phyloP scores from a whole-genome alignment of 2,329 filamentous ascomycete genomes.

The Ascocoryne sarcoides region DNA sequence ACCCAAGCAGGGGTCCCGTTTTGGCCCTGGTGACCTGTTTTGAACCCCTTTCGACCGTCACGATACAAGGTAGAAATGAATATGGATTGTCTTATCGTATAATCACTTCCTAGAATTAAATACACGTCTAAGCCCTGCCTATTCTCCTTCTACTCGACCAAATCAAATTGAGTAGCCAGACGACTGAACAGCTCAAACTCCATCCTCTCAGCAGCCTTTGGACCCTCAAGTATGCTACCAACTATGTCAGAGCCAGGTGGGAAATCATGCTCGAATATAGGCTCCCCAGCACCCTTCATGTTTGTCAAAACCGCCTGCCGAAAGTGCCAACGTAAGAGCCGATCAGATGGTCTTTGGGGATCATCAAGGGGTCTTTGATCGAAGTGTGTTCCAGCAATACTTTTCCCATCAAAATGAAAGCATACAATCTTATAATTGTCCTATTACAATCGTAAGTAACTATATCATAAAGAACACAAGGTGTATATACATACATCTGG shows the following conservation, averaged over 20 bases:
- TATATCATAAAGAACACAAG: not conserved
- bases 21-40: no score
- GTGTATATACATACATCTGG: constrained; percentile 4
- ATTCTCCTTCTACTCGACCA: constrained; percentile 1
- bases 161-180: constrained; percentile 10
- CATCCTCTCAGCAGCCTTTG: constrained; percentile 31
- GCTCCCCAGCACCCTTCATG: constrained; percentile 22
- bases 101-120: not conserved
- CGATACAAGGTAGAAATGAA: constrained; percentile 26
- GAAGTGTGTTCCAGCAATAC: constrained; percentile 14
- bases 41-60: constrained; percentile 20
- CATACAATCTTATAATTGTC: constrained; percentile 22
- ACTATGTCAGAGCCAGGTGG: constrained; percentile 22
- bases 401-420: constrained; percentile 16
- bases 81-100: constrained; percentile 1
- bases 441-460: constrained; percentile 7
- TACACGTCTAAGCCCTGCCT: not conserved
- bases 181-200: constrained; percentile 25
- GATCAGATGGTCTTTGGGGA: constrained; percentile 8
- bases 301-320: constrained; percentile 22
- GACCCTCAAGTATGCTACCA: constrained; percentile 41
- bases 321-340: constrained; percentile 24
- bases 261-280: constrained; percentile 20
- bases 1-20: no score
- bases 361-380: constrained; percentile 13